phyloP scores from a whole-genome alignment of 108 stramenopile genomes.

The Nitzschia sp. region DNA sequence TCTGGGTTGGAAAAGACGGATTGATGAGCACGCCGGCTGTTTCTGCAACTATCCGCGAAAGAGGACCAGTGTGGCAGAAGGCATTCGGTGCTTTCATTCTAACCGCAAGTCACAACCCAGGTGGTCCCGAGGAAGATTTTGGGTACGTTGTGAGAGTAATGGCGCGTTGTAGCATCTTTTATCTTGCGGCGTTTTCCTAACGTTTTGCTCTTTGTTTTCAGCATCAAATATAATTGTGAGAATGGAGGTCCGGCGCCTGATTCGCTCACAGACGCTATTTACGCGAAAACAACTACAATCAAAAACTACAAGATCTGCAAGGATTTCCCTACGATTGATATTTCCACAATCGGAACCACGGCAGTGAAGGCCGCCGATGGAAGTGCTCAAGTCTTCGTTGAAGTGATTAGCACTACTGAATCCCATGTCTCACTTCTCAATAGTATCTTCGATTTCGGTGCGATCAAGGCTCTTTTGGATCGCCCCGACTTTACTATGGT shows the following conservation, averaged over 20 bases:
- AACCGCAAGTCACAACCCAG: slow-evolving; percentile 99
- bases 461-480: slow-evolving; percentile 91
- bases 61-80: slow-evolving; percentile 95
- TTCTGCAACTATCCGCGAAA: slow-evolving; percentile 95
- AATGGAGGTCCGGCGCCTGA: slow-evolving; percentile 99
- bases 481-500: slow-evolving; percentile 95
- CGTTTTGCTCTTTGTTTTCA: slow-evolving; percentile 10
- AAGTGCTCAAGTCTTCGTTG: slow-evolving; percentile 78
- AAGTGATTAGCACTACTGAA: slow-evolving; percentile 86
- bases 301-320: slow-evolving; percentile 88
- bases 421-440: slow-evolving; percentile 91
- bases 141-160: slow-evolving; percentile 41
- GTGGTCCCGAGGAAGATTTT: slow-evolving; percentile 98
- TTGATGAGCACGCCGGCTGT: slow-evolving; percentile 98
- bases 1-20: slow-evolving; percentile 97
- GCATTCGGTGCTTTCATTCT: slow-evolving; percentile 98
- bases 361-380: slow-evolving; percentile 77
- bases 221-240: slow-evolving; percentile 99
- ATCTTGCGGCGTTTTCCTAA: background rate
- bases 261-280: slow-evolving; percentile 89
- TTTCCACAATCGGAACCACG: slow-evolving; percentile 72
- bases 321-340: slow-evolving; percentile 92
- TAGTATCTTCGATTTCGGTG: slow-evolving; percentile 94
- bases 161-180: background rate
- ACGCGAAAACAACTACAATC: slow-evolving; percentile 87